Evolutionary conservation across 176 grass and related monocot genomes (phyloP).

Genomic region (Musa schizocarpa): DNA sequence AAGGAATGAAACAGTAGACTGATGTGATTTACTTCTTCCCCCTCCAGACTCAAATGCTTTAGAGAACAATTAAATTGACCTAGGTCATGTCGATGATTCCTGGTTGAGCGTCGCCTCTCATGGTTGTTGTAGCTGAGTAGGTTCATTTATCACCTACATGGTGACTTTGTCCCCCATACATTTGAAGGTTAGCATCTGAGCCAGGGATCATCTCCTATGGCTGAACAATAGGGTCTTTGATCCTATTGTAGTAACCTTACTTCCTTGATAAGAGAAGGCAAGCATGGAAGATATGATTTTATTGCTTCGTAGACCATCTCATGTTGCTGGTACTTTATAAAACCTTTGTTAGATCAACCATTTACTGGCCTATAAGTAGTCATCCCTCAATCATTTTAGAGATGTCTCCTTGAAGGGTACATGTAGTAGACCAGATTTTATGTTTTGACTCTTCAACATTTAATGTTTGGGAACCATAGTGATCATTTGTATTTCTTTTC

Average conservation of each 20-base stretch:
- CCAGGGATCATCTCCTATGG: background rate
- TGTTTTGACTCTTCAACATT: background rate
- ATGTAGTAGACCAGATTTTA: background rate
- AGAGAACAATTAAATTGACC: background rate
- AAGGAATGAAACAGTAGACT: background rate
- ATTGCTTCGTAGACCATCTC: background rate
- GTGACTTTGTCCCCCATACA: too few species aligned
- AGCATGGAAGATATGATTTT: background rate
- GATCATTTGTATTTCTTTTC: background rate
- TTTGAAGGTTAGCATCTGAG: too few species aligned
- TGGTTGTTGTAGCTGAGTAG: too few species aligned
- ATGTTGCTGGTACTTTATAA: conserved; percentile 1
- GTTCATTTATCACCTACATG: too few species aligned
- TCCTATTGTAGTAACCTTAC: background rate
- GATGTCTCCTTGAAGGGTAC: background rate
- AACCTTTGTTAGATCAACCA: background rate
- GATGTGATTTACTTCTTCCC: background rate
- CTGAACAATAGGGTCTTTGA: background rate
- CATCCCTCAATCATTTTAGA: conserved; percentile 1
- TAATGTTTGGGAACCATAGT: background rate
- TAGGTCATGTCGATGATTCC: too few species aligned
- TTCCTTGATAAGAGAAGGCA: background rate
- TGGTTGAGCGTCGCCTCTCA: too few species aligned
- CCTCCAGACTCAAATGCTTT: background rate
- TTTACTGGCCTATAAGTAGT: background rate